phyloP scores from a whole-genome alignment of 2,329 filamentous ascomycete species.

The Amesomyces nigricolor region DNA sequence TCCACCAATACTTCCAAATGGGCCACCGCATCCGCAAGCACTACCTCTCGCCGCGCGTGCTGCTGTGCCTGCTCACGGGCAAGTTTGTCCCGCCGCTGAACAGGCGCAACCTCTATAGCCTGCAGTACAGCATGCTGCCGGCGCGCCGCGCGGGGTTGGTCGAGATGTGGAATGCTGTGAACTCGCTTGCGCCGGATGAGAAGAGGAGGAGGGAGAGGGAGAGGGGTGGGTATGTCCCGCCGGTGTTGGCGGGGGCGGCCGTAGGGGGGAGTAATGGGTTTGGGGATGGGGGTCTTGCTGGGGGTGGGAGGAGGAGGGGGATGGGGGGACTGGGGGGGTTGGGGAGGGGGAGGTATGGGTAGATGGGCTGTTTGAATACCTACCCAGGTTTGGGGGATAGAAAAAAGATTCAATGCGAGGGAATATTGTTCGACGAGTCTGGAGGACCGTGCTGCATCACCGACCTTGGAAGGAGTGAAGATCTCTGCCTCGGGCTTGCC shows the following conservation, averaged over 20 bases:
- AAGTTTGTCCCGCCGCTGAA: conserved; percentile 94
- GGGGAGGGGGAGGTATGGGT: neutral
- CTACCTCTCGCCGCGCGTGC: conserved; percentile 82
- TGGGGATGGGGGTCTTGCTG: neutral
- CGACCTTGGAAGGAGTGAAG: too few relatives aligned
- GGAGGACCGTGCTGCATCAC: too few relatives aligned
- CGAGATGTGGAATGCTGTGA: conserved; percentile 78
- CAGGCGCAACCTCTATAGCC: conserved; percentile 85
- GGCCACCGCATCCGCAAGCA: conserved; percentile 88
- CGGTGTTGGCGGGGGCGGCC: conserved; percentile 8
- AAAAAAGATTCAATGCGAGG: too few relatives aligned
- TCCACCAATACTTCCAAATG: conserved; percentile 95
- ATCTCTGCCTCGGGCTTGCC: too few relatives aligned
- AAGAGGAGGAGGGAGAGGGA: conserved; percentile 32
- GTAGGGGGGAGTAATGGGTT: neutral
- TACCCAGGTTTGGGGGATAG: neutral
- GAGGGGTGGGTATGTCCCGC: too few relatives aligned
- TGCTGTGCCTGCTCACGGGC: conserved; percentile 82
- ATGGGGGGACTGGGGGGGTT: neutral
- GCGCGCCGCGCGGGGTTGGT: conserved; percentile 70
- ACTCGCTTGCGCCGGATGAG: conserved; percentile 41
- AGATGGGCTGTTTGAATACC: neutral
- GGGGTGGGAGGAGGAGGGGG: too few relatives aligned
- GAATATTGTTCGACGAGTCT: too few relatives aligned
- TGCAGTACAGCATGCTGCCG: conserved; percentile 98